These are phyloP conservation scores for Oenanthe sinensis DNA, from an alignment of 129 eudicot species.

Conservation along the genomic window DNA sequence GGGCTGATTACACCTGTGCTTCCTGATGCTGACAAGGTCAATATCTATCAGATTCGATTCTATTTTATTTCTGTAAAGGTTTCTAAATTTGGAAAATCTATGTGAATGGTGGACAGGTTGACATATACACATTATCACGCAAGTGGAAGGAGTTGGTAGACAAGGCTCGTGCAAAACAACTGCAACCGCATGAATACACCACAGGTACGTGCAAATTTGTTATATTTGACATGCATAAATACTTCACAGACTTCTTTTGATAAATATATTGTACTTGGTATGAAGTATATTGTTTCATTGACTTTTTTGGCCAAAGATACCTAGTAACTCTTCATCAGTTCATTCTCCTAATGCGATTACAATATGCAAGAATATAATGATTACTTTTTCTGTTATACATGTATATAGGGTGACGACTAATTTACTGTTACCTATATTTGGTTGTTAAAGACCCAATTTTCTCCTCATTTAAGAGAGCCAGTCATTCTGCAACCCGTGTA, in stretches of 20 bases:
- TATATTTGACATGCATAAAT: conserved; percentile 1
- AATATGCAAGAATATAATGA: neutral
- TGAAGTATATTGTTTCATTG: neutral
- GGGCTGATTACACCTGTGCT: conserved; percentile 95
- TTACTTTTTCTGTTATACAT: neutral
- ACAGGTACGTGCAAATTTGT: conserved; percentile 43
- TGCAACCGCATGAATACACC: conserved; percentile 85
- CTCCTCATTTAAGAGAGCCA: neutral
- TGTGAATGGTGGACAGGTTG: conserved; percentile 41
- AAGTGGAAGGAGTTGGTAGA: conserved; percentile 98
- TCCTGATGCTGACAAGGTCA: conserved; percentile 95
- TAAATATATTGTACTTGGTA: neutral
- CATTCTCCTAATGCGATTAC: neutral
- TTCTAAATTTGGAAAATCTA: neutral
- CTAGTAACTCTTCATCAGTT: neutral
- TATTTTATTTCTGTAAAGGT: neutral
- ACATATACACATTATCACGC: conserved; percentile 82
- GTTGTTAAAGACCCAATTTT: neutral
- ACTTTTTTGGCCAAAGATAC: neutral
- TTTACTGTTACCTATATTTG: neutral
- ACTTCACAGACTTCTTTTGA: neutral
- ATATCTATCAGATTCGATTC: neutral
- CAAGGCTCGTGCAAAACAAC: conserved; percentile 91
- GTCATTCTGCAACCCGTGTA: neutral
- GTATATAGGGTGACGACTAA: neutral